Conservation (phyloP, 768 basidiomycete species). For the Tulasnella sp. region DNA sequence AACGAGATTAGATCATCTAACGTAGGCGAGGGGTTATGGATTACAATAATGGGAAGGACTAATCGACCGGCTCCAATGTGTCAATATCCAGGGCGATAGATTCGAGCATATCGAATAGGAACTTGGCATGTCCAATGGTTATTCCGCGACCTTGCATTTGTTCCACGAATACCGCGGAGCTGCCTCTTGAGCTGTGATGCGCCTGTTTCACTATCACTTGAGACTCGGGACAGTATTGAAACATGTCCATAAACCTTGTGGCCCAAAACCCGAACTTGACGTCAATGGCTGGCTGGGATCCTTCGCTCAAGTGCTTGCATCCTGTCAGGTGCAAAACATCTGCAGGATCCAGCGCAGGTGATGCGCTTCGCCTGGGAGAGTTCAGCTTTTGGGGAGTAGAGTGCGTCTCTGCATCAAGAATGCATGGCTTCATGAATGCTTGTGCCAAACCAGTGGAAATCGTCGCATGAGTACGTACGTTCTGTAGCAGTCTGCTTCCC, state of each 20-base stretch:
- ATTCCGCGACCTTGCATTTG: not conserved
- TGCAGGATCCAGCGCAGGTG: not conserved
- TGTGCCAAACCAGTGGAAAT: too few species aligned
- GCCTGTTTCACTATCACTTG: not conserved
- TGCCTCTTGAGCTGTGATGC: not conserved
- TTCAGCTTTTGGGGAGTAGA: too few species aligned
- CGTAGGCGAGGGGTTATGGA: too few species aligned
- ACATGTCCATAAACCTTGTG: not conserved
- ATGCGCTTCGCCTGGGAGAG: not conserved
- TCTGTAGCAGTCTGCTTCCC: too few species aligned
- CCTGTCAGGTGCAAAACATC: not conserved
- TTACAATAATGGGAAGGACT: not conserved
- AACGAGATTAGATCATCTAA: too few species aligned
- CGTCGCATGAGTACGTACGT: too few species aligned
- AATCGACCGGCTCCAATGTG: not conserved
- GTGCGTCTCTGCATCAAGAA: too few species aligned
- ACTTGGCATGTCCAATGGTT: not conserved
- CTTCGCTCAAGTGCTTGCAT: not conserved
- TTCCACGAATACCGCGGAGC: not conserved
- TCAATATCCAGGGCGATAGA: not conserved
- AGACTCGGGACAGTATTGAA: not conserved
- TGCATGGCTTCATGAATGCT: too few species aligned
- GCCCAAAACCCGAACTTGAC: constrained; percentile 6
- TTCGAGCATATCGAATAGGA: not conserved
- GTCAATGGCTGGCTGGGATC: rapidly evolving